Evolutionary conservation across 306 rosid genomes (phyloP), one percentile per base, ranked within the genome.

Genomic region (Dalbergia cochinchinensis): DNA sequence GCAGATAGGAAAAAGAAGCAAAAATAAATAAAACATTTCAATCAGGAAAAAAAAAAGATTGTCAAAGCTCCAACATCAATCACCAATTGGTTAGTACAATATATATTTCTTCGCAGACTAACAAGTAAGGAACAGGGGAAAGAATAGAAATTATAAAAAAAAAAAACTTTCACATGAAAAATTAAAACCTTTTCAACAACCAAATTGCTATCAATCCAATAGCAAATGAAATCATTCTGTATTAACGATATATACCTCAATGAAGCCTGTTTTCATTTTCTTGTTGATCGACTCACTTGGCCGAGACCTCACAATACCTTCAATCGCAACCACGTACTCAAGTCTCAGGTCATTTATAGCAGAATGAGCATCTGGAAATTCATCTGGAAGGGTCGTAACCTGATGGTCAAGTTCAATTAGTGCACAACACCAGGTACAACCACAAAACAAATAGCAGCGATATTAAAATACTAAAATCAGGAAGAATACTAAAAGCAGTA

Each of bases 341-440:
- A 95, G 89, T 64, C 99, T 82, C 72, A 88, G 69, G 82, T 87
- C 88, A 77, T 91, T 95, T 47, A 92, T 66, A 22, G 75, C 87
- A 47, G 89, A 73, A 84, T 92, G 98, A 5, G 95, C 96, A 48
- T 91, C 86, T 22, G 94, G 99, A 78, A 88, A 95, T 73, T 90
- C 87, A n/a, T 89, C 92, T n/a, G 97, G 95, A 70, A 90, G 97
- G 50, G 99, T 92, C n/a, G 99, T 87, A 57, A 95, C 84, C 98
- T 93, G 48, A 71, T 83, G 64, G 55, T 74, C 26, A 59, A 79
- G 74, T 70, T 48, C 54, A 65, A 65, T 78, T 12, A 88, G 87
- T 41, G 33, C 14, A 79, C n/a, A 50, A 86, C 37, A 11, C 19
- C 71, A 7, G 5, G 7, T 9, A 14, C 57, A 68, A 31, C 35